Base-by-base conservation (phyloP, 331 rosid species). In the Stylosanthes scabra region DNA sequence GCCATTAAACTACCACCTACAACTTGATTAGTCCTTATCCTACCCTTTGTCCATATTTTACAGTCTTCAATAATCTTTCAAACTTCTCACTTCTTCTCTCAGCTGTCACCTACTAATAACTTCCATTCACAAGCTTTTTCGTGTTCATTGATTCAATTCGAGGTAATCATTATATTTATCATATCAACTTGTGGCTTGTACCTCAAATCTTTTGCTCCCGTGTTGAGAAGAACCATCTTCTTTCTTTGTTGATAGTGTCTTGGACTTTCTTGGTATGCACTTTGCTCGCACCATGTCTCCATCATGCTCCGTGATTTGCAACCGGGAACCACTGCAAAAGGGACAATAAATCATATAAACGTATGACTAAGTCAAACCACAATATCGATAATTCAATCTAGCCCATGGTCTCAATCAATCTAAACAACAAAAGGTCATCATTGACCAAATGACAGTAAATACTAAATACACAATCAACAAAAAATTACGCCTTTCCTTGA, bases 221-320 rank as follows among this genome's bases (percentile, higher is more conserved):
- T 76, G 83, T 63, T 84, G 86, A 34, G 76, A 78, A 65, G 72
- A 58, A 57, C 75, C 28, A 50, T 44, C 76, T 59, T 84, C 93
- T 78, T 83, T 94, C 87, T 81, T 89, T 11, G 77, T 46, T 55
- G 81, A 12, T 37, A 78, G 31, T 13, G 90, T 11, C 83, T 79
- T 91, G 5, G 88, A 83, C 81, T 80, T 95, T 75, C 96, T 83
- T 4, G 99, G 99, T 66, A 95, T 88, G 93, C 99, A 95, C 65
- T 91, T 95, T 31, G 91, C 83, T 25, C 86, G 81, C 70, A 61
- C 97, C 2, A 78, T 83, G 3, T 84, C 97, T 5, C 80, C 96
- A 4, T 84, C 96, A 42, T 79, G 78, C 70, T 87, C 95, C 9
- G 68, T 78, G 74, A 88, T 60, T 50, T 90, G 88, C 87, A 91